Base-by-base conservation (phyloP, 129 eudicot species). In the Calendula officinalis region DNA sequence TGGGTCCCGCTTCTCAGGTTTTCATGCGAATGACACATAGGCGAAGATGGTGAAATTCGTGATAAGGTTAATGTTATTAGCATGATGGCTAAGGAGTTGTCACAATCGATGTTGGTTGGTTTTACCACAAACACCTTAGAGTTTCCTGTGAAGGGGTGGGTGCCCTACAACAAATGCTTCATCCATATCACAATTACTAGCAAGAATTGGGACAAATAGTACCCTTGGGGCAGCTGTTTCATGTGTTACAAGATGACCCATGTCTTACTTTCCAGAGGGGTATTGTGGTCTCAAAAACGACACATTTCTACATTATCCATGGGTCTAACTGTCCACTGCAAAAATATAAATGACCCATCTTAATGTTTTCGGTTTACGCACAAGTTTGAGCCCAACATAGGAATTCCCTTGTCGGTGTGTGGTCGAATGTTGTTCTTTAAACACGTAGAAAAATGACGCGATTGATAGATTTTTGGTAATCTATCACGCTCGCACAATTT, bases 51-150 rank as follows among this genome's bases (percentile, higher is more conserved):
- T 42, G 63, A 55, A 67, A 34, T 43, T 27, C 13, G 2, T 22
- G 35, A 41, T 67, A 67, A 41, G 55, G 64, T 67, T 41, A 54
- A 67, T 44, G 8, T 30, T 49, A 40, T 6, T 44, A 39, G 42
- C 48, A 27, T 53, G 41, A 44, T 64, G 76, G 14, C 48, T 48
- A 7, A 27, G 41, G 77, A 53, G 57, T 72, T 59, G 85, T 76
- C 79, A 8, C 62, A 7, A 41, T 72, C 76, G 8, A 16, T 70
- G 75, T 75, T 67, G 63, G 84, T 75, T 60, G 64, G 66, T 43
- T 36, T 44, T 54, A 64, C 43, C 62, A 51, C 36, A 52, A 4
- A 62, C 63, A 62, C 52, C 33, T 14, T n/a, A 61, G 52, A 39
- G 64, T 53, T 36, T 36, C 39, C 49, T 33, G 58, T 34, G 70